Evolutionary conservation across 805 yeast genomes (phyloP), one percentile per base, ranked within the genome.

Genomic region (Komagataella ulmi): DNA sequence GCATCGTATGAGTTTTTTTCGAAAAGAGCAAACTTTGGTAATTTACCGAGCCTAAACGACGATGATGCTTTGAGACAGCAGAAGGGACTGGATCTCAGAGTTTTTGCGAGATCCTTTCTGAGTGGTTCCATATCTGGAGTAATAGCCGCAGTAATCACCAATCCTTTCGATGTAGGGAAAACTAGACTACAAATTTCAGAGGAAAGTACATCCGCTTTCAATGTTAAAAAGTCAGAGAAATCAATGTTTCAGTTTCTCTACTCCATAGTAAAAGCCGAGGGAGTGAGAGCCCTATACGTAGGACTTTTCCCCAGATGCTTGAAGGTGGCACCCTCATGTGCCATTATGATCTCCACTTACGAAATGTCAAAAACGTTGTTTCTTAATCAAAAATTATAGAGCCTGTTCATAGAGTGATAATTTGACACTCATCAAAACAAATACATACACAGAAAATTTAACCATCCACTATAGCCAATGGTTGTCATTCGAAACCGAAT

Each of bases 81-180:
- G 24, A 47, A 56, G 51, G 50, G 57, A 19, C 36, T 59, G n/a
- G 61, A 62, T 50, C 48, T 58, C 3, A 60, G 58, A 40, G 70
- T 82, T 3, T 83, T 85, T 55, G 51, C 74, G 2, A 76, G 80
- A 50, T 80, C 88, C 36, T 90, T 91, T 60, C 54, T 85, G 3
- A 78, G 93, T 8, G 99, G 99, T 0, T 85, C 91, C 0, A 55
- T 85, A 0, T 81, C 95, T 3, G 99, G 99, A 0, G 65, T 85
- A 0, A 67, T 86, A 3, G 97, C 97, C 0, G 97, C 98, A 0
- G 58, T 91, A 2, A 69, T 77, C 46, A 93, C 99, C 1, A 89
- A 95, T 53, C 98, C 99, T 1, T 93, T 93, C 60, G 99, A 93
- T 64, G 99, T 93, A 7, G 98, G 97, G 3, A 93, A 93, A 61